Conservation (phyloP, 805 yeast genomes). For the Saturnispora dispora region DNA sequence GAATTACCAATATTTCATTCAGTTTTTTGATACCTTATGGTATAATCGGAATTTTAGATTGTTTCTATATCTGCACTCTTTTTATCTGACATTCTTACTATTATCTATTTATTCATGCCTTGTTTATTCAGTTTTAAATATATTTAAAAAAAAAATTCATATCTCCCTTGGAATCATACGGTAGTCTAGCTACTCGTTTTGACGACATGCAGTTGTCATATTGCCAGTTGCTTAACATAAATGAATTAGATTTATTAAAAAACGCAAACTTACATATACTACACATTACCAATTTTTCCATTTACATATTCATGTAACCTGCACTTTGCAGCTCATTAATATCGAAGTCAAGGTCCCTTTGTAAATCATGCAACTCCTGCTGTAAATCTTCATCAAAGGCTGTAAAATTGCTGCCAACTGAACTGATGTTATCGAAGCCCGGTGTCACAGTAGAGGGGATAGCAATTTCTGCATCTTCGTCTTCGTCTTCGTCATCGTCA, state of each 20-base stretch:
- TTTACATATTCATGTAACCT: constrained; percentile 11
- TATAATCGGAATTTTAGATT: background rate
- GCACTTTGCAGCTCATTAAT: constrained; percentile 13
- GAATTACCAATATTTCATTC: background rate
- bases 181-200: no score
- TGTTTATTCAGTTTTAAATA: constrained; percentile 2
- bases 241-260: background rate
- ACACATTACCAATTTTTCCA: background rate
- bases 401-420: constrained; percentile 6
- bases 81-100: background rate
- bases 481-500: background rate
- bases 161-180: background rate
- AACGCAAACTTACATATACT: background rate
- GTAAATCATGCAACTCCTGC: constrained; percentile 18
- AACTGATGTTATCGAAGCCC: constrained; percentile 8
- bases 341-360: constrained; percentile 16
- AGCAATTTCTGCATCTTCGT: constrained; percentile 8
- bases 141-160: background rate
- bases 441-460: constrained; percentile 8
- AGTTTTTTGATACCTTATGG: background rate
- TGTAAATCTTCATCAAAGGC: constrained; percentile 14
- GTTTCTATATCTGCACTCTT: background rate
- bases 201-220: background rate
- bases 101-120: constrained; percentile 7
- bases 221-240: no score